Evolutionary conservation across 2,329 filamentous ascomycete species (phyloP), one percentile per base, ranked within the genome.

Genomic region (Aspergillus carbonarius): DNA sequence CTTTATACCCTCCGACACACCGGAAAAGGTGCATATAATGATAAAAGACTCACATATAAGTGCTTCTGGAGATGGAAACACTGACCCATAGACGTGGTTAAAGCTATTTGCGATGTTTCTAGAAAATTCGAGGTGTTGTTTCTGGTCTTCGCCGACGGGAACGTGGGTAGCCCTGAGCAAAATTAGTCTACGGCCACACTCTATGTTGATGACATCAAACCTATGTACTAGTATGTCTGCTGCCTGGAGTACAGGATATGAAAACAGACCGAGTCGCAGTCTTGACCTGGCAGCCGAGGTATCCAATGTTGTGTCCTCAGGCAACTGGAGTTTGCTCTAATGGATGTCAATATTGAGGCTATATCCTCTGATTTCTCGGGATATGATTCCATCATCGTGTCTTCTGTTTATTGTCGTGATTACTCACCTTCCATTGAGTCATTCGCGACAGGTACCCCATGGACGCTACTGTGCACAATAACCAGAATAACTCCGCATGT

Each of bases 381-480:
- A 15, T 4, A 34, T 51, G 35, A 27, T 46, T 30, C 54, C 15
- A 58, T 56, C 23, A 5, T 35, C n/a, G 37, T 18, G 20, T 37
- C 34, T 5, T 25, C n/a, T 34, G 20, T n/a, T 7, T 18, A 15
- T 37, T 9, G 17, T 20, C 10, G 42, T 52, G 39, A 40, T 50
- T 17, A 60, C 70, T 64, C 70, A 91, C 92, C 87, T 99, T 99
- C 93, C 95, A 99, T 76, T 98, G 95, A 27, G 95, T 98, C 95
- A 99, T 99, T n/a, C 95, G 84, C 9, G 89, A 89, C n/a, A 99
- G 80, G 76, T 96, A 96, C 39, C 95, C 95, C 75, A 95, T 92
- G 5, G 91, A 93, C 23, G 95, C 91, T 54, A 90, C 90, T 65
- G 93, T 97, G 71, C 91, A 93, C 61, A 99, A 78, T 70, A 98